Evolutionary conservation across 1,284 basidiomycete species (phyloP), one percentile per base, ranked within the genome.

Genomic region (Ganoderma sp.): DNA sequence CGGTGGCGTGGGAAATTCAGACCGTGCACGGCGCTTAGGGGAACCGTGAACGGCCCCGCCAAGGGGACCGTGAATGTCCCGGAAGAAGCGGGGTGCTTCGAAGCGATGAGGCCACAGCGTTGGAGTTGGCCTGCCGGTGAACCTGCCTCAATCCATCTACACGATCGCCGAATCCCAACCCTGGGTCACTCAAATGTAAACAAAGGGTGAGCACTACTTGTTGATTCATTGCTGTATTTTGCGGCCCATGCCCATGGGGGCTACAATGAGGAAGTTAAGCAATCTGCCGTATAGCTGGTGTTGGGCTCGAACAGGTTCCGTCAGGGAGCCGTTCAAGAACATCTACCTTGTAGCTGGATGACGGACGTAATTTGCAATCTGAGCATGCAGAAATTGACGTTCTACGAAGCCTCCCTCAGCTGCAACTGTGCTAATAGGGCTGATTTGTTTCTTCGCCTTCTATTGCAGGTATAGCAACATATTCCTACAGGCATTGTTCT

Each of bases 311-410:
- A 61, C 69, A 65, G 71, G 71, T 73, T 73, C 39, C 57, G 28
- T 7, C 9, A 64, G 58, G 39, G 60, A 73, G 63, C 71, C 71
- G 69, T 43, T 57, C 63, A 39, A 64, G 54, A 37, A 12, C 22
- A 10, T 25, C 65, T 61, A 58, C 65, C 56, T 48, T 58, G 58
- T 64, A 74, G 79, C 79, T 78, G 79, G 74, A 78, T 81, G 81
- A 82, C 66, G 77, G 79, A 67, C 70, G 78, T 81, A 81, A 82
- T 82, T 82, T 82, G 81, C 81, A 82, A 82, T 77, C 81, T 78
- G 81, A 82, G 77, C 75, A 73, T 58, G 37, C 4, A 25, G 58
- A 39, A 39, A 25, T 59, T 59, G 10, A 14, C 58, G 4, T 6
- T 42, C 14, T 22, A 25, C 14, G 25, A 32, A 5, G 52, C 15